Conservation (phyloP, 768 basidiomycete species). For the Mycena chlorophos region DNA sequence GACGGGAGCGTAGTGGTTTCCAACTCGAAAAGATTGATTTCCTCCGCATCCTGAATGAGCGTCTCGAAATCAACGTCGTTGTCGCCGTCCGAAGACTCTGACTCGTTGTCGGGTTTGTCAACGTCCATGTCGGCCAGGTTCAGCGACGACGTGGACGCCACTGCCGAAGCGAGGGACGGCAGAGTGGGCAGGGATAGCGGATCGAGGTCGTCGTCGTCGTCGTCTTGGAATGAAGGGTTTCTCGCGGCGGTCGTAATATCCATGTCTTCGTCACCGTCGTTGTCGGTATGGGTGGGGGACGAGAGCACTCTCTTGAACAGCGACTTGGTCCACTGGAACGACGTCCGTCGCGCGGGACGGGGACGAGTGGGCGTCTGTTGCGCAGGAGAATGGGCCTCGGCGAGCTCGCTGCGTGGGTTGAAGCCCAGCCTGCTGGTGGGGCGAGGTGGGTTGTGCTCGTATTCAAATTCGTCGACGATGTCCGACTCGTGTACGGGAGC, state of each 20-base stretch:
- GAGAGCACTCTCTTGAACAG: constrained; percentile 21
- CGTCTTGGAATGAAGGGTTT: constrained; percentile 13
- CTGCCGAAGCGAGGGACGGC: constrained; percentile 13
- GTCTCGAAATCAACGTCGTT: constrained; percentile 25
- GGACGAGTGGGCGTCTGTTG: too few species aligned
- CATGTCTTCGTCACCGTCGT: too few species aligned
- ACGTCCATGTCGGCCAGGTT: constrained; percentile 10
- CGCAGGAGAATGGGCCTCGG: neutral
- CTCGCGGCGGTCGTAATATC: constrained; percentile 22
- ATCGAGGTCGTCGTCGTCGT: constrained; percentile 18
- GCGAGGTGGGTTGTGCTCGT: constrained; percentile 35
- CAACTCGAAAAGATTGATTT: constrained; percentile 6
- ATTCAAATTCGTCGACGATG: constrained; percentile 22
- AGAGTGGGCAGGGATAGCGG: constrained; percentile 16
- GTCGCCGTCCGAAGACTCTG: constrained; percentile 26
- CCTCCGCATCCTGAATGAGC: constrained; percentile 11
- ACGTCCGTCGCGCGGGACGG: neutral
- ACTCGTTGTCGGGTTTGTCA: constrained; percentile 26
- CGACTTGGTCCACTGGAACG: constrained; percentile 21
- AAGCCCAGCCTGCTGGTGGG: constrained; percentile 53
- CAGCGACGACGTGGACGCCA: constrained; percentile 17
- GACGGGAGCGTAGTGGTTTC: neutral
- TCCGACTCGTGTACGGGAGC: constrained; percentile 14
- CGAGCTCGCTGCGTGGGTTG: constrained; percentile 32
- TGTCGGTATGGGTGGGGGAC: neutral